Base-by-base conservation (phyloP, 805 yeast genomes). In the Teunomyces panamensis region DNA sequence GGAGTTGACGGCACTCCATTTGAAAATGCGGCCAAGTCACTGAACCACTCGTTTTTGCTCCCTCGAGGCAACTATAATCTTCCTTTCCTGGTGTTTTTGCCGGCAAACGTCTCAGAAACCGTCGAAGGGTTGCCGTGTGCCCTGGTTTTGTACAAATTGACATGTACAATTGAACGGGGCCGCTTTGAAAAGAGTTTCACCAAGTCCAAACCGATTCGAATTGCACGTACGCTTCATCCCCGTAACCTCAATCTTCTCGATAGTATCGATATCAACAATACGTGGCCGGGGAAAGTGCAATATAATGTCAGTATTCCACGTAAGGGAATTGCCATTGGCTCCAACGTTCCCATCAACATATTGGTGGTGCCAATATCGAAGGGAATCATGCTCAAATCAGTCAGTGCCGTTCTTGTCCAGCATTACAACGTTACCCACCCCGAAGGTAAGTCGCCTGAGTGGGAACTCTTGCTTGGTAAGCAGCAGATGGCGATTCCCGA, bases 201-300 rank as follows among this genome's bases (percentile, higher is more conserved):
- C 14, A 68, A 59, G 29, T 51, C 64, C 10, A 74, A 73, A 47
- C 74, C 74, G 51, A 44, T 79, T 3, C 60, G 83, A 27, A 61
- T 79, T 7, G 59, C 73, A 7, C 62, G 83, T 48, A 71, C 78
- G 0, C 67, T 75, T 13, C 68, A 75, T 17, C 71, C 73, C 0
- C 59, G 68, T 9, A 74, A 68, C 56, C 47, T 72, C 34, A 60
- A 66, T 33, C 56, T 75, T 14, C 57, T 62, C 29, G 79, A 77
- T 52, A 71, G 69, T 41, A 69, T 76, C 36, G 75, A 77, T 24
- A 70, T 78, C 43, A 71, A 70, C 49, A 77, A 76, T 54, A 67
- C 74, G 2, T 79, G 84, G 84, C 75, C 81, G 0, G 73, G 72
- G 0, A 79, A 79, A 52, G 65, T 78, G 24, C 80, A 79, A 51